phyloP scores from a whole-genome alignment of 495 filamentous ascomycete species.

The Aspergillus asperescens region DNA sequence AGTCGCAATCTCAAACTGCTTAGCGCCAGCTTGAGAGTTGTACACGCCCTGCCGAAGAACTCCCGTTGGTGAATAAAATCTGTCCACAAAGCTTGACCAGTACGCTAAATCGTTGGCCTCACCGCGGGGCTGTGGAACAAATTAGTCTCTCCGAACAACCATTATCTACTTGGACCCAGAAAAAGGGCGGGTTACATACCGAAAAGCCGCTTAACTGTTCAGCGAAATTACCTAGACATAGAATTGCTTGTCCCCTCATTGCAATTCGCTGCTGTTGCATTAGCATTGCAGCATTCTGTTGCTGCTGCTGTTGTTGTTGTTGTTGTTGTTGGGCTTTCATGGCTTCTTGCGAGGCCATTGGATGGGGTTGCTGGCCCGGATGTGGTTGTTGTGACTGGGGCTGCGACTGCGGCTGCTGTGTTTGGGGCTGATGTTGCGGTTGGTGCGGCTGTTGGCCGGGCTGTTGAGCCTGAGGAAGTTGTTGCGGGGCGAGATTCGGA shows the following conservation, averaged over 20 bases:
- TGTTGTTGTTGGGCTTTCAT: slow-evolving; percentile 40
- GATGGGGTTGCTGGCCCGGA: slow-evolving; percentile 34
- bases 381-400: slow-evolving; percentile 35
- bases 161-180: neutral
- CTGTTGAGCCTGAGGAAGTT: slow-evolving; percentile 30
- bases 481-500: slow-evolving; percentile 39
- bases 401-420: slow-evolving; percentile 36
- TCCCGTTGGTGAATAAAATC: slow-evolving; percentile 67
- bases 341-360: slow-evolving; percentile 37
- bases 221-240: slow-evolving; percentile 63
- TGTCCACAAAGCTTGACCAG: slow-evolving; percentile 71
- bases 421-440: slow-evolving; percentile 32
- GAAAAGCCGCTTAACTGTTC: slow-evolving; percentile 64
- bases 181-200: slow-evolving; percentile 44
- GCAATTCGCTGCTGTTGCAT: slow-evolving; percentile 51
- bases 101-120: slow-evolving; percentile 57
- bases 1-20: slow-evolving; percentile 73
- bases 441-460: slow-evolving; percentile 32
- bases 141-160: slow-evolving; percentile 17
- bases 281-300: slow-evolving; percentile 37
- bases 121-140: slow-evolving; percentile 43
- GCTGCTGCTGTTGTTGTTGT: slow-evolving; percentile 40
- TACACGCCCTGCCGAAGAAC: slow-evolving; percentile 62
- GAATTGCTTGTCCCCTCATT: slow-evolving; percentile 52
- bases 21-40: slow-evolving; percentile 46